These are phyloP conservation scores for Trichoderma sp. DNA, from an alignment of 2,329 filamentous ascomycete genomes.

Conservation along the genomic window DNA sequence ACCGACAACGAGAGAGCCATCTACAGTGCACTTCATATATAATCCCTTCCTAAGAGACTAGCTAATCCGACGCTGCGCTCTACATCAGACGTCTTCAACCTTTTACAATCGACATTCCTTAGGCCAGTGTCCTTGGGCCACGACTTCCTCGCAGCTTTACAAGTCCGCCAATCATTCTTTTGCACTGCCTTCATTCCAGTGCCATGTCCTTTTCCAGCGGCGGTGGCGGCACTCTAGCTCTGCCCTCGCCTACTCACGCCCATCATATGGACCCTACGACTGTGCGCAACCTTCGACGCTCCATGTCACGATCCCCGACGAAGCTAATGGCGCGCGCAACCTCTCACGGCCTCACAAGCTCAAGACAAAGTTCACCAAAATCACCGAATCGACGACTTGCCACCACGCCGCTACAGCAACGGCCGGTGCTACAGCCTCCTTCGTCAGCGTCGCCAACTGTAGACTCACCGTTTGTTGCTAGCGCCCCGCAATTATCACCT, in stretches of 20 bases:
- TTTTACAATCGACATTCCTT: constrained; percentile 35
- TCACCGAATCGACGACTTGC: constrained; percentile 54
- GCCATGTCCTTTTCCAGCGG: constrained; percentile 62
- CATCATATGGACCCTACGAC: constrained; percentile 83
- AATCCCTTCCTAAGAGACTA: constrained; percentile 12
- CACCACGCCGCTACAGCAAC: constrained; percentile 41
- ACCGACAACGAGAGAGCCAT: constrained; percentile 6
- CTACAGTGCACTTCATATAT: constrained; percentile 25
- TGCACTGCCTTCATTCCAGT: constrained; percentile 37
- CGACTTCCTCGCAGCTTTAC: constrained; percentile 32
- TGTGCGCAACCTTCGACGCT: constrained; percentile 81
- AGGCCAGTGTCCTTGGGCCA: constrained; percentile 33
- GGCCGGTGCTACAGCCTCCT: constrained; percentile 40
- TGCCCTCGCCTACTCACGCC: constrained; percentile 82
- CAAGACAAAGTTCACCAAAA: constrained; percentile 54
- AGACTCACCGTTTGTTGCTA: constrained; percentile 36
- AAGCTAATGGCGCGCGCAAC: constrained; percentile 69
- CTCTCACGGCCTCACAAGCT: constrained; percentile 54
- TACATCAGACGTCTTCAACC: constrained; percentile 13
- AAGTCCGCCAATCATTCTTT: constrained; percentile 18
- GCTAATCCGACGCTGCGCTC: constrained; percentile 13
- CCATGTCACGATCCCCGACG: constrained; percentile 90
- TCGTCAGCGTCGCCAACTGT: constrained; percentile 44
- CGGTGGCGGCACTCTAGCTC: constrained; percentile 76
- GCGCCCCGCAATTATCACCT: constrained; percentile 48